Conservation (phyloP, 176 grass and related monocot species). For the Coix lacrymajobi region DNA sequence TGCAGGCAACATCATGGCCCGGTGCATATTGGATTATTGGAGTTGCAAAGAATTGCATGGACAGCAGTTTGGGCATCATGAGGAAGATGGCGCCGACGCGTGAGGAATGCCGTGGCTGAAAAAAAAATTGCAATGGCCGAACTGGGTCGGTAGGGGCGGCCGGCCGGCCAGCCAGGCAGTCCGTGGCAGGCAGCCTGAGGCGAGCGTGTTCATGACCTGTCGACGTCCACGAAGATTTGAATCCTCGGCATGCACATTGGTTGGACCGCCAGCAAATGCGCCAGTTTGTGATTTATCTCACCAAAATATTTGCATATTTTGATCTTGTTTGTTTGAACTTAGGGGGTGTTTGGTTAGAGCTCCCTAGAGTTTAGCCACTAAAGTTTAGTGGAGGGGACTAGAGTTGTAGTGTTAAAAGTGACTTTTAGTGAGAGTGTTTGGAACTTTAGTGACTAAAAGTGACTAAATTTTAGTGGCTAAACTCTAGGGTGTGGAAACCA, state of each 20-base stretch:
- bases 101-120: neutral
- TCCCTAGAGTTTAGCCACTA: no score
- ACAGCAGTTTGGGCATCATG: neutral
- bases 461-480: no score
- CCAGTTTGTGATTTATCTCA: neutral
- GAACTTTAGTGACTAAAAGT: no score
- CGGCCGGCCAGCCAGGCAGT: neutral
- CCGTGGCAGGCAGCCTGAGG: neutral
- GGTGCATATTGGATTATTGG: neutral
- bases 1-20: neutral
- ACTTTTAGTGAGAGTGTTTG: no score
- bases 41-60: neutral
- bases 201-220: neutral
- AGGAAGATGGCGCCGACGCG: neutral
- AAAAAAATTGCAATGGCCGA: neutral
- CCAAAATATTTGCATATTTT: no score
- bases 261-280: constrained; percentile 8
- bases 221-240: neutral
- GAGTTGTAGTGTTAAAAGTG: no score
- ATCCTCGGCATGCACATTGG: neutral
- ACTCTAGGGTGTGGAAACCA: no score
- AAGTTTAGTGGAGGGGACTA: no score
- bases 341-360: no score
- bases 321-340: no score
- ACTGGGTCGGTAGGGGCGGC: constrained; percentile 12